Conservation (phyloP, 805 yeast genomes). For the Suhomyces prunicola region DNA sequence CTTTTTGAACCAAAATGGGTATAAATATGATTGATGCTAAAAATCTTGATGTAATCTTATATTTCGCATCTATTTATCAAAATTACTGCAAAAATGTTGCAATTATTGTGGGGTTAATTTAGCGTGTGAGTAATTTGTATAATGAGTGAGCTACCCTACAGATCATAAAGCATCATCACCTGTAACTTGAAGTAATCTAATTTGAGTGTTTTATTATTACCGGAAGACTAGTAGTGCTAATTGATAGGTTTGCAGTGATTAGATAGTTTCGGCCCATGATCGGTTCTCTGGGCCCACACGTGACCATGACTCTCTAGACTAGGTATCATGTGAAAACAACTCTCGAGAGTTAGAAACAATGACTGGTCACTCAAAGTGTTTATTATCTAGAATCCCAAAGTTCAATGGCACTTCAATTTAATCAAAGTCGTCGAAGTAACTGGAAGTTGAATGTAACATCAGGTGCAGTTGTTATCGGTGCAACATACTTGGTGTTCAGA, state of each 20-base stretch:
- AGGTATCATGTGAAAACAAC: background rate
- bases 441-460: conserved; percentile 26
- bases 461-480: conserved; percentile 43
- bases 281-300: background rate
- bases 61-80: background rate
- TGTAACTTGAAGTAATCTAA: background rate
- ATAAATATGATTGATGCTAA: background rate
- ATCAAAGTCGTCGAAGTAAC: conserved; percentile 9
- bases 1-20: background rate
- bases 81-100: background rate
- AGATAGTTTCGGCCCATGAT: background rate
- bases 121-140: background rate
- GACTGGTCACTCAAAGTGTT: background rate
- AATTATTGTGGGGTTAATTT: background rate
- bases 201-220: background rate
- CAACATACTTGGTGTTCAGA: conserved; percentile 38
- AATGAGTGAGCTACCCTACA: background rate
- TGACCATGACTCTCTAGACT: background rate
- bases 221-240: background rate
- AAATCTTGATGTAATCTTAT: background rate
- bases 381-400: background rate
- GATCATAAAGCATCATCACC: background rate
- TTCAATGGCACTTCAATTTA: conserved; percentile 22
- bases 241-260: background rate
- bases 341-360: background rate